Conservation (phyloP, 768 basidiomycete species). For the Brasilioporus rufonigricans region DNA sequence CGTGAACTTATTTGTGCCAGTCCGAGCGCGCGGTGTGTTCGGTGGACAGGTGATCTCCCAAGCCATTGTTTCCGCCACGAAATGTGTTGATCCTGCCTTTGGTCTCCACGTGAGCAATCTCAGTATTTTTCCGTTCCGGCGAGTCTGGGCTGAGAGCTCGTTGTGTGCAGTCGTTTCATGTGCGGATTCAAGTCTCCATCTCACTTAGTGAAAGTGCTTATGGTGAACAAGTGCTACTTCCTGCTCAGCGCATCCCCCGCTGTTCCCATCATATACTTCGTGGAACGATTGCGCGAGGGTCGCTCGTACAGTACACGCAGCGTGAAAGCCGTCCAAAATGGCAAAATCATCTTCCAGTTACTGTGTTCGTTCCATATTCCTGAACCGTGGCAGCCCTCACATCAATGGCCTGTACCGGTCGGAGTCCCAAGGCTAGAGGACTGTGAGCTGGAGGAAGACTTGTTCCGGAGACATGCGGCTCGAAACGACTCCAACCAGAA, state of each 20-base stretch:
- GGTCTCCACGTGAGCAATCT: constrained; percentile 63
- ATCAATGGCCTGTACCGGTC: constrained; percentile 69
- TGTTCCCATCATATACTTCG: constrained; percentile 73
- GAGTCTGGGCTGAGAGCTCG: background rate
- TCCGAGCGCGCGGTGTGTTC: constrained; percentile 68
- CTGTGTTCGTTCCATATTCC: constrained; percentile 82
- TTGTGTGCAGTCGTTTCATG: constrained; percentile 60
- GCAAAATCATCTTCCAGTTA: constrained; percentile 57
- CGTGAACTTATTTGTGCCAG: constrained; percentile 65
- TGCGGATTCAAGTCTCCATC: constrained; percentile 33
- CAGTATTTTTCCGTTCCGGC: background rate
- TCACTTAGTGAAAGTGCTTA: constrained; percentile 3
- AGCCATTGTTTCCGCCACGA: constrained; percentile 78
- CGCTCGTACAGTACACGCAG: constrained; percentile 67
- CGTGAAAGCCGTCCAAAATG: constrained; percentile 57
- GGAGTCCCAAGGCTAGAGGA: constrained; percentile 53
- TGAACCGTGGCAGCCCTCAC: constrained; percentile 69
- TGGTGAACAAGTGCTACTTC: constrained; percentile 67
- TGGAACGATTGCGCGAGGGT: constrained; percentile 74
- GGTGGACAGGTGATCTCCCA: constrained; percentile 92
- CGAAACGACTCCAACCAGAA: constrained; percentile 33
- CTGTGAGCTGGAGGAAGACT: constrained; percentile 57
- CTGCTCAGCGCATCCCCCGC: constrained; percentile 70
- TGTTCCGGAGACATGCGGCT: constrained; percentile 27
- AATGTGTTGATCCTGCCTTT: constrained; percentile 62